phyloP scores from a whole-genome alignment of 1,139 yeast species.

The Casaregolazyma suthepensis region DNA sequence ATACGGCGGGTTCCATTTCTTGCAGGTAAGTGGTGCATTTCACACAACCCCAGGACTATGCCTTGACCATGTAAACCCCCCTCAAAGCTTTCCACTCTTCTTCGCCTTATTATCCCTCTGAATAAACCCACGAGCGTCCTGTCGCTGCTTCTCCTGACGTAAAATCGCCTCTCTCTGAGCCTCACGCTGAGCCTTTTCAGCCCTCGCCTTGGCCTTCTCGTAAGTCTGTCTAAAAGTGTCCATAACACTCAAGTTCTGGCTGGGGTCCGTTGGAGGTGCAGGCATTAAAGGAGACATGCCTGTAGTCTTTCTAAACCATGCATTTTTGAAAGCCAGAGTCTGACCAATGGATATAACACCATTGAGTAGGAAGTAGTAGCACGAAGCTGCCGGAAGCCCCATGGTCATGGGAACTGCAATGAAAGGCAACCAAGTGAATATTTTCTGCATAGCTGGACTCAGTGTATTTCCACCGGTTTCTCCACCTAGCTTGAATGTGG shows the following conservation, averaged over 20 bases:
- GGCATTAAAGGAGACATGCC: conserved; percentile 64
- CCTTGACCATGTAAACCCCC: background rate
- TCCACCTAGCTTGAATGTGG: conserved; percentile 77
- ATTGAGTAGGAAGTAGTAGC: conserved; percentile 77
- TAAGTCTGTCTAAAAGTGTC: conserved; percentile 40
- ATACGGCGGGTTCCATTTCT: conserved; percentile 6
- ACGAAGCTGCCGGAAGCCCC: conserved; percentile 78
- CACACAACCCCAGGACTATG: too few species aligned
- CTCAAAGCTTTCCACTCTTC: conserved; percentile 8
- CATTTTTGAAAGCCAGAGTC: conserved; percentile 56
- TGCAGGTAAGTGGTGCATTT: conserved; percentile 7
- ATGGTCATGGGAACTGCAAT: conserved; percentile 80
- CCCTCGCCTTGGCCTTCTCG: conserved; percentile 51
- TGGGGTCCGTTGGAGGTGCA: conserved; percentile 40
- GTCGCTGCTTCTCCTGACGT: conserved; percentile 22
- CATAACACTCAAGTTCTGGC: conserved; percentile 38
- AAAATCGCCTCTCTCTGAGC: conserved; percentile 27
- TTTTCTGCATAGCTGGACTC: conserved; percentile 64
- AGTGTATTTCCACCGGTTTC: conserved; percentile 80
- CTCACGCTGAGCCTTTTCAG: conserved; percentile 36
- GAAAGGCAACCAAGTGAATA: conserved; percentile 70
- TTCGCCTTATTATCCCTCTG: conserved; percentile 15
- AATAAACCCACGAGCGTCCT: conserved; percentile 19
- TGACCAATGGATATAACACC: conserved; percentile 71
- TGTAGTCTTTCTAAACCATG: conserved; percentile 48